Base-by-base conservation (phyloP, 2,329 filamentous ascomycete genomes). In the Aspergillus brunneoviolaceus region DNA sequence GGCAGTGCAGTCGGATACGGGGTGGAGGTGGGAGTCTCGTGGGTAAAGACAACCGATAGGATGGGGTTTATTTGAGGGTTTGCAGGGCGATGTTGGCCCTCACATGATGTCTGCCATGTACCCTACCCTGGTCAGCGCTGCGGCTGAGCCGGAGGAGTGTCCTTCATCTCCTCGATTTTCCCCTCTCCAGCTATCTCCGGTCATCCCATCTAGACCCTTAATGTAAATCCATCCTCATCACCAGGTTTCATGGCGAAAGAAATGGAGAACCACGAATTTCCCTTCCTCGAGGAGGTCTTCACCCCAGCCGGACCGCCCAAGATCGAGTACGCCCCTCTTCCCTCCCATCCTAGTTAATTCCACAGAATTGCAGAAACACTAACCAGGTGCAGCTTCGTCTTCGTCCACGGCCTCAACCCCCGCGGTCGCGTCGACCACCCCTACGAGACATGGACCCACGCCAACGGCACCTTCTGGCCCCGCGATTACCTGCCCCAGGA, bases 401-500 rank as follows among this genome's bases (percentile, higher is more conserved):
- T 73, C 49, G 71, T 73, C 23, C 71, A 73, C 47, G 71, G 71
- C 1, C 63, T 73, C 33, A 73, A 73, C 33, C 70, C 71, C 49
- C 66, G 65, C 27, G 70, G 70, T 33, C 67, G 68, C 35, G 66
- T 67, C 51, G 70, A 73, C 51, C 71, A 75, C 51, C 68, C 71
- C 12, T 71, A 71, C 55, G 60, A 70, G 16, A 75, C 73, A 35
- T 75, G 72, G 71, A 74, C 66, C 2, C 71, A 73, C 54, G 50
- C 65, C 51, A 70, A 70, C 21, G 67, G 64, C 31, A 69, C 60
- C 9, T 65, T 70, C 48, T 71, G 69, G 69, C 68, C 68, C 6
- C 57, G 60, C 23, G 69, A 71, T 29, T 64, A 64, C 11, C 66
- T 71, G 1, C 60, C 67, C 6, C 60, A 69, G 23, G 71, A 73